These are phyloP conservation scores for Aureobasidium sp. DNA, from an alignment of 2,329 filamentous ascomycete species.

Conservation along the genomic window DNA sequence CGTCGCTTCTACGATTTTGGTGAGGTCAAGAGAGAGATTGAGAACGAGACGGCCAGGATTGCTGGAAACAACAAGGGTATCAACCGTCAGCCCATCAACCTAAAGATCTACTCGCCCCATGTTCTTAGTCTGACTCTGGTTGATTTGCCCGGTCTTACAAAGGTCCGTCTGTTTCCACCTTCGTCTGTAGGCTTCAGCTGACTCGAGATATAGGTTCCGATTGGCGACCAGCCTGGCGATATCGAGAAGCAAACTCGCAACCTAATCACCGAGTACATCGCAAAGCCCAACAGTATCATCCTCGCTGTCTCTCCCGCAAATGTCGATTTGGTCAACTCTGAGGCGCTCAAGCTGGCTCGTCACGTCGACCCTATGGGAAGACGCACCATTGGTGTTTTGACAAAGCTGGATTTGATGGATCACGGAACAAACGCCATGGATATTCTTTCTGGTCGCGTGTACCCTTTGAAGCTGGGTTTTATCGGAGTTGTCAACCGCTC, in stretches of 20 bases:
- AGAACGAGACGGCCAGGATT: constrained; percentile 91
- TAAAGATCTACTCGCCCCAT: constrained; percentile 96
- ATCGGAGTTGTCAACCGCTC: constrained; percentile 97
- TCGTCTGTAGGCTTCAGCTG: not conserved
- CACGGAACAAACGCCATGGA: constrained; percentile 97
- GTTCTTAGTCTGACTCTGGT: constrained; percentile 95
- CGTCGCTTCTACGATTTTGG: constrained; percentile 84
- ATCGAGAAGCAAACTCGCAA: constrained; percentile 98
- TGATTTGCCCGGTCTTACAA: constrained; percentile 90
- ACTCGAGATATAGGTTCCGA: constrained; percentile 62
- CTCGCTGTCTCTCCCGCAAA: constrained; percentile 95
- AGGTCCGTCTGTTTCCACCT: constrained; percentile 46
- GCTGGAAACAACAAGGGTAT: constrained; percentile 97
- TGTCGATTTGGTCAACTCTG: constrained; percentile 96
- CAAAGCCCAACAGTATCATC: constrained; percentile 97
- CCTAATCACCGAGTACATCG: constrained; percentile 95
- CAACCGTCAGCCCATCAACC: constrained; percentile 92
- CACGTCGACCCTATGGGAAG: constrained; percentile 94
- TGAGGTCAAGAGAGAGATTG: constrained; percentile 92
- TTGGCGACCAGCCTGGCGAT: constrained; percentile 93
- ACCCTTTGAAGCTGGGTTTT: constrained; percentile 93
- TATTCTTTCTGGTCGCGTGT: constrained; percentile 93
- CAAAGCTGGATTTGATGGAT: constrained; percentile 97
- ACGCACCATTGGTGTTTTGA: constrained; percentile 92
- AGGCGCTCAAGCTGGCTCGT: constrained; percentile 89